phyloP scores from a whole-genome alignment of 805 yeast species.

The Saccharomyces kudriavzevii region DNA sequence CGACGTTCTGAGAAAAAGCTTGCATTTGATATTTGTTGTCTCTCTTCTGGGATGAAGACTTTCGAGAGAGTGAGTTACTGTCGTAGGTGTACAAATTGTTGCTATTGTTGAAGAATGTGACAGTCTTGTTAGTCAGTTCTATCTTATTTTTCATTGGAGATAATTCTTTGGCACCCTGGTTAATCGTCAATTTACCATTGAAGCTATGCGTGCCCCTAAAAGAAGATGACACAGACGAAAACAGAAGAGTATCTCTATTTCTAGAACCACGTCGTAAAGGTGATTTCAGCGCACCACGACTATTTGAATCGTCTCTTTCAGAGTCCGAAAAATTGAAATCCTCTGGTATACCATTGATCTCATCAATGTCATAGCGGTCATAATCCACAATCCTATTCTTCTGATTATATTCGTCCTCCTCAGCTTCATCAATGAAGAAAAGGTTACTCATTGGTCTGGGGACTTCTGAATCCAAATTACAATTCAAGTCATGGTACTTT shows the following conservation, averaged over 20 bases:
- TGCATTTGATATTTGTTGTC: neutral
- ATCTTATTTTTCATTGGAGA: slow-evolving; percentile 30
- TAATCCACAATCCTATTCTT: slow-evolving; percentile 25
- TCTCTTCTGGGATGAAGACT: neutral
- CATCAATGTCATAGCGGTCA: slow-evolving; percentile 41
- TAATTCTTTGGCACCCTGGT: slow-evolving; percentile 26
- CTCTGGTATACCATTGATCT: slow-evolving; percentile 43
- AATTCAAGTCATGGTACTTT: slow-evolving; percentile 35
- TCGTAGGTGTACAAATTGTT: neutral
- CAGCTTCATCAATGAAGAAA: slow-evolving; percentile 30
- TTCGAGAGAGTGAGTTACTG: neutral
- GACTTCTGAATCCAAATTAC: slow-evolving; percentile 32
- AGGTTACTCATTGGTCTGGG: slow-evolving; percentile 25
- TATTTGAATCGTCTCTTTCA: slow-evolving; percentile 10
- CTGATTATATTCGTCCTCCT: slow-evolving; percentile 28
- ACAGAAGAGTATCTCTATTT: neutral
- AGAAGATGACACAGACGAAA: slow-evolving; percentile 9
- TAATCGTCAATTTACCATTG: slow-evolving; percentile 14
- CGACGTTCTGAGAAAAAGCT: neutral
- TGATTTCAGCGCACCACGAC: slow-evolving; percentile 1
- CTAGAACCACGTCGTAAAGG: slow-evolving; percentile 5
- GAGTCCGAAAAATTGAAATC: slow-evolving; percentile 32
- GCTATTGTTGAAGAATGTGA: slow-evolving; percentile 30
- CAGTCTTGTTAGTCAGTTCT: slow-evolving; percentile 33
- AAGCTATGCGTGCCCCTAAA: slow-evolving; percentile 29